Base-by-base conservation (phyloP, 1,284 basidiomycete genomes). In the Ceratobasidium sp. region DNA sequence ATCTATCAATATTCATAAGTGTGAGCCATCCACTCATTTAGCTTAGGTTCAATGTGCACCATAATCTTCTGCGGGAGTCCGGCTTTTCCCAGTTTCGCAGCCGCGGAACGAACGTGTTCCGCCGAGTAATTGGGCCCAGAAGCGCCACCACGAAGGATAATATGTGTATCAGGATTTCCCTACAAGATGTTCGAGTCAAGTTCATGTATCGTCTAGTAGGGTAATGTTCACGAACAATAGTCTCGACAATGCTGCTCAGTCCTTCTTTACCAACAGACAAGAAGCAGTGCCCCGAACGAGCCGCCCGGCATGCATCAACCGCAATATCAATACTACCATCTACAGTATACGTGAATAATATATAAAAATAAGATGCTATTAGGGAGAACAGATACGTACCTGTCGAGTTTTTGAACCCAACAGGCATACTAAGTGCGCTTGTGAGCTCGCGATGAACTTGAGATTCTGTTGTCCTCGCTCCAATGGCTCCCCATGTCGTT, bases 401-500 rank as follows among this genome's bases (percentile, higher is more conserved):
- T n/a, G 78, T 63, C 6, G 64, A 77, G 39, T 58, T 51, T 82
- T 91, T 91, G 88, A 91, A 91, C 23, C 90, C 90, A 33, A 97
- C 96, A 10, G 94, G 93, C 94, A 97, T 96, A 39, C 94, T 95
- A 13, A 97, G 87, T 0, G 94, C 96, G 23, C 93, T 95, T 2
- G 91, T 90, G 20, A 97, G 87, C 84, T 96, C 93, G 67, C 97
- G 92, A 85, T 99, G 97, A 5, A 99, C 94, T 86, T 99, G 97
- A 2, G 95, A 97, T 85, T 99, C 97, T 10, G 97, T 99, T 5
- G 97, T 98, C 42, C 96, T 90, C 20, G 96, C 96, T 56, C 97
- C 97, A 81, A 99, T 99, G 3, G 97, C 97, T 75, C 97, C 97
- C 97, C 97, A 99, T 2, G 94, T 92, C 71, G 98, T 95, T 33